Evolutionary conservation across 768 basidiomycete species (phyloP), one percentile per base, ranked within the genome.

Genomic region (Psilocybe sp.): DNA sequence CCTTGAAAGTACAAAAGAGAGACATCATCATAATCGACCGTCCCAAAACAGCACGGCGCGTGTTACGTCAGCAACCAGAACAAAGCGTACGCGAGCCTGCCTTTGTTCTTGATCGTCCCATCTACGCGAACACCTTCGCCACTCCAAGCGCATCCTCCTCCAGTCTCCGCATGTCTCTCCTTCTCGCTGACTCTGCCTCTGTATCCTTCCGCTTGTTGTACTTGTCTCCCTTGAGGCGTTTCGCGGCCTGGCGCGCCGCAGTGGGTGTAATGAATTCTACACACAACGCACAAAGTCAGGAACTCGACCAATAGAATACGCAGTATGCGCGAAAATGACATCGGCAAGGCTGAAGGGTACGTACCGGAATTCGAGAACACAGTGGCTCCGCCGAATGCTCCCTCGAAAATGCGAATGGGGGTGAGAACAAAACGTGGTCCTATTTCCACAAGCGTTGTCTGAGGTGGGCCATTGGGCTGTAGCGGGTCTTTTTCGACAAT

Each of bases 361-460:
- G 53, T 59, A 92, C 92, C 92, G 65, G 92, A 88, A 71, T 99
- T 99, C 20, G 93, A 93, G 66, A 86, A 99, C 18, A 99, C 87
- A 2, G 93, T 96, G 11, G 91, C 91, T 16, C 97, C 97, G 52
- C 84, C 80, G 71, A 99, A 98, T 2, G 94, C 92, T 9, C 97
- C 97, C 67, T 99, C 97, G 63, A 99, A 99, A 51, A 99, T 95
- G 47, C 93, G 85, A 60, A 99, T 98, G 9, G 97, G 97, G 33
- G 93, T 96, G 44, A 99, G 75, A 42, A 98, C 97, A 67, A 98
- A 97, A 40, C 97, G 84, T 10, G 97, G 97, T 11, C 97, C 97
- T 56, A 99, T 98, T 72, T 98, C 97, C 15, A 95, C 82, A 16
- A 99, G 78, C n/a, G 90, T 84, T 46, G 81, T 93, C 50, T 89